Evolutionary conservation across 1,284 basidiomycete genomes (phyloP).

Genomic region (Cryptococcus sp.): DNA sequence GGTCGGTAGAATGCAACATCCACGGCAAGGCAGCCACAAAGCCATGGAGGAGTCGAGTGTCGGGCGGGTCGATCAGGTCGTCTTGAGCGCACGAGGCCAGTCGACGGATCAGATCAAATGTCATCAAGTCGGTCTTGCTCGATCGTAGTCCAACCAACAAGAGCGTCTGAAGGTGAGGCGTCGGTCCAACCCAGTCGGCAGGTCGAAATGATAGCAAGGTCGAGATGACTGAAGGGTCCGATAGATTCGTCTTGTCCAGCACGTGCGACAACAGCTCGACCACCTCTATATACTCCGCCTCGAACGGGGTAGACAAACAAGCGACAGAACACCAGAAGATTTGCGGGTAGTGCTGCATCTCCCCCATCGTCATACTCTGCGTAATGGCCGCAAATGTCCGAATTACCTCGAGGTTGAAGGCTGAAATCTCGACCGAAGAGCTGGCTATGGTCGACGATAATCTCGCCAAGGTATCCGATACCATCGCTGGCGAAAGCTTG

Average conservation of each 20-base stretch:
- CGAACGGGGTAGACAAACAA: conserved; percentile 74
- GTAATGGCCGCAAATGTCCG: conserved; percentile 68
- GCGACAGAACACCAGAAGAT: conserved; percentile 83
- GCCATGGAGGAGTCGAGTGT: conserved; percentile 70
- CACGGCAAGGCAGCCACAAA: conserved; percentile 82
- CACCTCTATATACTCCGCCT: conserved; percentile 70
- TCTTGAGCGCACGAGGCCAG: conserved; percentile 61
- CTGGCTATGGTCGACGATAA: conserved; percentile 79
- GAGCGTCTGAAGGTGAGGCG: conserved; percentile 64
- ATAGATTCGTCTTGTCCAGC: conserved; percentile 67
- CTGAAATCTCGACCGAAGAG: conserved; percentile 62
- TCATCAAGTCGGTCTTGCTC: conserved; percentile 60
- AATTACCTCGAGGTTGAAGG: conserved; percentile 78
- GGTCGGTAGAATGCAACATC: conserved; percentile 74
- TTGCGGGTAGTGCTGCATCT: conserved; percentile 62
- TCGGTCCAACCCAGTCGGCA: conserved; percentile 62
- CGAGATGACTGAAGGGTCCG: conserved; percentile 60
- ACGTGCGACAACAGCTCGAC: conserved; percentile 64
- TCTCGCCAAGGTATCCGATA: conserved; percentile 74
- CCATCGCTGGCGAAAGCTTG: conserved; percentile 62
- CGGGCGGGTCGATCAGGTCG: conserved; percentile 65
- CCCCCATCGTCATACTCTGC: conserved; percentile 56
- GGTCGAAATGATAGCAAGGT: conserved; percentile 65
- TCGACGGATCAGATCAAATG: conserved; percentile 64
- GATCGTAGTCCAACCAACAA: conserved; percentile 77